Conservation (phyloP, 176 grass and related monocot species). For the Triticum timopheevii region DNA sequence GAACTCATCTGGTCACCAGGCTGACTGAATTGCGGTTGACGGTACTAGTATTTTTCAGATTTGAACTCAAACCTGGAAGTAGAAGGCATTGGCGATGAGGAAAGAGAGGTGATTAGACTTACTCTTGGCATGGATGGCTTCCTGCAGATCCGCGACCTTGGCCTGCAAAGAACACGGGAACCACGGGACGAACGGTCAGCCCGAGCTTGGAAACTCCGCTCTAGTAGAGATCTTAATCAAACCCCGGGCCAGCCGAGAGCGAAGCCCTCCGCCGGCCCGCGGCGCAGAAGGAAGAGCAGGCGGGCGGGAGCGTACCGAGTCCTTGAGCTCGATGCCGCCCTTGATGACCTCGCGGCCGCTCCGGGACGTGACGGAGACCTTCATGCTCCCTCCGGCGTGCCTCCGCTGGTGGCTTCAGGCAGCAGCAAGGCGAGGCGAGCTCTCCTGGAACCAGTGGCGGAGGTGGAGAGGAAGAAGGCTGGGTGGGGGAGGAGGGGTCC, state of each 20-base stretch:
- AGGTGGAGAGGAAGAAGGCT: background rate
- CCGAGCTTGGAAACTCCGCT: too few species aligned
- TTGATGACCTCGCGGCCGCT: conserved; percentile 80
- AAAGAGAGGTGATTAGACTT: background rate
- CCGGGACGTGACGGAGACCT: conserved; percentile 69
- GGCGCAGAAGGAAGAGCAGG: too few species aligned
- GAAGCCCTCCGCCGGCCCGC: too few species aligned
- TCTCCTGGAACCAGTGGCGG: background rate
- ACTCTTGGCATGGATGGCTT: conserved; percentile 70
- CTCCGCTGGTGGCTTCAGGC: background rate
- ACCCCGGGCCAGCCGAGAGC: background rate
- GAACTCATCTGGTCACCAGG: background rate
- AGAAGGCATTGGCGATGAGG: background rate
- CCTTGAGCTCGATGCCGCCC: conserved; percentile 77
- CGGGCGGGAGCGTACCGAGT: conserved; percentile 27
- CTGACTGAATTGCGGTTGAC: too few species aligned
- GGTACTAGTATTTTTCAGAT: background rate
- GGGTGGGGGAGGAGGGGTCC: background rate
- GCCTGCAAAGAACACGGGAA: conserved; percentile 51
- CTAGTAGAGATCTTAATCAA: background rate
- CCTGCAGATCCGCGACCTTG: conserved; percentile 89
- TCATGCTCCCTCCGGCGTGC: conserved; percentile 41
- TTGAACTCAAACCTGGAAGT: background rate
- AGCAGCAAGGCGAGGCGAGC: background rate
- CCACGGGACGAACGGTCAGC: too few species aligned